Evolutionary conservation across 345 rosid species (phyloP).

Genomic region (Limnanthes douglasii): DNA sequence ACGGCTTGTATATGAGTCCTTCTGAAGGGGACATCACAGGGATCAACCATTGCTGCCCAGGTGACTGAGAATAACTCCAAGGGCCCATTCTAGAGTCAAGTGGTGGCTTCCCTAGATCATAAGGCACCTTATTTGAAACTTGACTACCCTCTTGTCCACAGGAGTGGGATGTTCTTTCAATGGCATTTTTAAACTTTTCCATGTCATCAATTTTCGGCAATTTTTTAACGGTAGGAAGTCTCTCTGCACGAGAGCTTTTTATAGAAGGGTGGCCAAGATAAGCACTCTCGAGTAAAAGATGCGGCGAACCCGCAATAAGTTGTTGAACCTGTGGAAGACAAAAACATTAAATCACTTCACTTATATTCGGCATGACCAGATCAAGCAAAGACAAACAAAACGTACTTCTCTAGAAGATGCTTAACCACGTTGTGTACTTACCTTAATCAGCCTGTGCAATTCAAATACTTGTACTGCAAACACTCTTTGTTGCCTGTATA

Average conservation of each 20-base stretch:
- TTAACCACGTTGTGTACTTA: constrained; percentile 12
- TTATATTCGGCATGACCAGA: neutral
- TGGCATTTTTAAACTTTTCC: constrained; percentile 54
- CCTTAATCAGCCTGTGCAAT: constrained; percentile 92
- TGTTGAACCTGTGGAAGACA: constrained; percentile 49
- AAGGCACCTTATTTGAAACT: constrained; percentile 24
- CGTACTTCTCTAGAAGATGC: too few species aligned
- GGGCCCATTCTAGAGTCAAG: constrained; percentile 15
- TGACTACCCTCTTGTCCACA: constrained; percentile 18
- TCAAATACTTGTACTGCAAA: constrained; percentile 83
- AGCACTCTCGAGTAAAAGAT: constrained; percentile 38
- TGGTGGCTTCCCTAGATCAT: constrained; percentile 15
- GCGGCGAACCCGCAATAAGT: constrained; percentile 61
- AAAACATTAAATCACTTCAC: constrained; percentile 4
- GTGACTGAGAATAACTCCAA: constrained; percentile 27
- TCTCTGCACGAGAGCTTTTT: constrained; percentile 27
- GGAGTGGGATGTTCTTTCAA: constrained; percentile 21
- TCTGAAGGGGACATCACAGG: constrained; percentile 90
- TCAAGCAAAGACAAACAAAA: neutral
- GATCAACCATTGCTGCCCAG: constrained; percentile 67
- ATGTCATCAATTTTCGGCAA: too few species aligned
- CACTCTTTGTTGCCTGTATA: constrained; percentile 86
- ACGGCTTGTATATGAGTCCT: constrained; percentile 87
- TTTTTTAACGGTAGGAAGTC: constrained; percentile 23
- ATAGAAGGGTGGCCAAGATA: constrained; percentile 26